phyloP scores from a whole-genome alignment of 192 early-diverging fungal genomes.

The Backusella circina region DNA sequence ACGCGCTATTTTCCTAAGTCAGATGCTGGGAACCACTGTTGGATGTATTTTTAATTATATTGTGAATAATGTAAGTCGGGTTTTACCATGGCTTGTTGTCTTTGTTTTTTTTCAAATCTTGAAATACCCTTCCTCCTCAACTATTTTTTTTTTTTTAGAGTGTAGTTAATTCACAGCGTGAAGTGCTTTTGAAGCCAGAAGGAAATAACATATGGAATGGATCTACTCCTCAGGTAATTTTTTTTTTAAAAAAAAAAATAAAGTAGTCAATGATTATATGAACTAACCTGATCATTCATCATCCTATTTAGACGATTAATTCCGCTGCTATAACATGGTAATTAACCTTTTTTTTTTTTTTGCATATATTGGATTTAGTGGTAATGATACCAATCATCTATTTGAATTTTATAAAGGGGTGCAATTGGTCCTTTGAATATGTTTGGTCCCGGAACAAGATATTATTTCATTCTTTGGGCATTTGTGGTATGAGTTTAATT shows the following conservation, averaged over 20 bases:
- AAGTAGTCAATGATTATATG: background rate
- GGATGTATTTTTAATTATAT: conserved; percentile 37
- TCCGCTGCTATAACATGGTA: conserved; percentile 23
- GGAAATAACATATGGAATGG: conserved; percentile 21
- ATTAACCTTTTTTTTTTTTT: conserved; percentile 3
- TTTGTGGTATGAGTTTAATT: conserved; percentile 27
- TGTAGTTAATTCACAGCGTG: conserved; percentile 9
- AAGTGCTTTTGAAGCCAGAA: conserved; percentile 17
- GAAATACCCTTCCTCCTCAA: background rate
- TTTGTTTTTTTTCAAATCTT: background rate
- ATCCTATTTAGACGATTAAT: conserved; percentile 10
- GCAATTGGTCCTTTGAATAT: conserved; percentile 14
- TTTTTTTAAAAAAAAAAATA: background rate
- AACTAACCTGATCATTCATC: background rate
- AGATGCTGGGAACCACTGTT: conserved; percentile 54
- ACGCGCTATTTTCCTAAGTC: conserved; percentile 56
- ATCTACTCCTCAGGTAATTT: background rate
- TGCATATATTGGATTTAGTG: background rate
- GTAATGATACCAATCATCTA: background rate
- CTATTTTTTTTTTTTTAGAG: conserved; percentile 2
- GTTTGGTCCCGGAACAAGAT: conserved; percentile 37
- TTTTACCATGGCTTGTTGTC: background rate
- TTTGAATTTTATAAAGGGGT: background rate
- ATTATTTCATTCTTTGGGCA: conserved; percentile 42
- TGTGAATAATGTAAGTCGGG: conserved; percentile 14